Conservation (phyloP, 1,284 basidiomycete genomes). For the Ustilago bromivora region DNA sequence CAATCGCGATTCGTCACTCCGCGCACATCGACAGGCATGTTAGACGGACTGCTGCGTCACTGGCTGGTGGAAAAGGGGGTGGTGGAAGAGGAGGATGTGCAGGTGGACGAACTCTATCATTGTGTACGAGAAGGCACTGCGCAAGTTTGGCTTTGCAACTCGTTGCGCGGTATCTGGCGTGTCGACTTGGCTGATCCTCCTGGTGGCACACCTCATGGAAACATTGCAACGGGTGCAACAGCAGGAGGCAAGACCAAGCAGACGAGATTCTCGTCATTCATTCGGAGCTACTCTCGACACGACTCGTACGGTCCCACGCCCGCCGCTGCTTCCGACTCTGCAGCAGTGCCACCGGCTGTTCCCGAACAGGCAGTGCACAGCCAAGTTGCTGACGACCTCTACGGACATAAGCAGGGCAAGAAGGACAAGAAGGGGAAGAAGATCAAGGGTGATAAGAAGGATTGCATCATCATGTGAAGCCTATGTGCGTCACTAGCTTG, state of each 20-base stretch:
- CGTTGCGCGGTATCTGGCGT: slow-evolving; percentile 42
- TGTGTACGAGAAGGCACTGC: slow-evolving; percentile 18
- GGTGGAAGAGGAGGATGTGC: slow-evolving; percentile 33
- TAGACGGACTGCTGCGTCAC: slow-evolving; percentile 45
- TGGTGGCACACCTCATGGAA: background rate
- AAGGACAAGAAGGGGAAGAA: slow-evolving; percentile 25
- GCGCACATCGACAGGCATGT: slow-evolving; percentile 32
- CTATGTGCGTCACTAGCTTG: background rate
- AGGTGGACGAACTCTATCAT: slow-evolving; percentile 24
- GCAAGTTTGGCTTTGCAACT: slow-evolving; percentile 48
- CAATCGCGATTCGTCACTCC: slow-evolving; percentile 43
- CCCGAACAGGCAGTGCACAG: slow-evolving; percentile 17
- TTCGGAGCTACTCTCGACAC: slow-evolving; percentile 10
- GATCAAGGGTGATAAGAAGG: slow-evolving; percentile 39
- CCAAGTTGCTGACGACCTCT: slow-evolving; percentile 38
- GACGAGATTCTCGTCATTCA: slow-evolving; percentile 34
- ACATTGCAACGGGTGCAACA: background rate
- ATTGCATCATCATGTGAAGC: slow-evolving; percentile 45
- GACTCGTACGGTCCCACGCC: slow-evolving; percentile 2
- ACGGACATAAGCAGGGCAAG: slow-evolving; percentile 32
- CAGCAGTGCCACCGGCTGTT: background rate
- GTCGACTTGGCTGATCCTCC: slow-evolving; percentile 32
- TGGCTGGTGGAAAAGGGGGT: slow-evolving; percentile 40
- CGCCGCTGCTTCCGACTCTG: background rate
- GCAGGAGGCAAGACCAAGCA: slow-evolving; percentile 21